phyloP scores from a whole-genome alignment of 768 basidiomycete genomes.

The Hemileccinum rubropunctum region DNA sequence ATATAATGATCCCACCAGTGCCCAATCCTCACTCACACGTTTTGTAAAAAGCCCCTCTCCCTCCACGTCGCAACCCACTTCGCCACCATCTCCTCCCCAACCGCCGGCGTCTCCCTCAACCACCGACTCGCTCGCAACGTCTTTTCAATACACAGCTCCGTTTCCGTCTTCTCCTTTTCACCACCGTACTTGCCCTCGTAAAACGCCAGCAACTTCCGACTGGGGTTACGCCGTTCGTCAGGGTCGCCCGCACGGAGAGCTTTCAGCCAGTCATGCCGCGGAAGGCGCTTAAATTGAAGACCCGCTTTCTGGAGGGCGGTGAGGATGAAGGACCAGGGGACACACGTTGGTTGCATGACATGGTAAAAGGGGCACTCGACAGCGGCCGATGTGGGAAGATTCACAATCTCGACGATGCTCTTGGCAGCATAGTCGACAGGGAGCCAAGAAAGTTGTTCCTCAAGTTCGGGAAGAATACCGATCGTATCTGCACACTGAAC shows the following conservation, averaged over 20 bases:
- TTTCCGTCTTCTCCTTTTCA: not conserved
- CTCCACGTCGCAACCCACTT: constrained; percentile 46
- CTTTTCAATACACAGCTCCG: constrained; percentile 8
- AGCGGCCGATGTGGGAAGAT: not conserved
- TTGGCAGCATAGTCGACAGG: constrained; percentile 51
- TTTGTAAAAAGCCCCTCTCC: constrained; percentile 32
- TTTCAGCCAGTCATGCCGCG: constrained; percentile 24
- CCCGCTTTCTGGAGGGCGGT: constrained; percentile 34
- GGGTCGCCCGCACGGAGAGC: constrained; percentile 20
- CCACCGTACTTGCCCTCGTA: constrained; percentile 27
- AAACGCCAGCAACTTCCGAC: constrained; percentile 24
- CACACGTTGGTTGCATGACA: constrained; percentile 12
- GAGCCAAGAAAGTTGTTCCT: constrained; percentile 44
- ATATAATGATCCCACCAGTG: no score
- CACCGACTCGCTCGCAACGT: constrained; percentile 16
- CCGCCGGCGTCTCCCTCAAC: constrained; percentile 17
- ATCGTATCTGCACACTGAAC: constrained; percentile 39
- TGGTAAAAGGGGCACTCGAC: constrained; percentile 21
- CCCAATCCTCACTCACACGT: not conserved
- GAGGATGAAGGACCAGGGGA: constrained; percentile 41
- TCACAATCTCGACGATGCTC: constrained; percentile 46
- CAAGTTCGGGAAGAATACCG: constrained; percentile 32
- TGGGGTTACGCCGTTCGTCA: constrained; percentile 24
- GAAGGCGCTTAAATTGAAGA: constrained; percentile 25
- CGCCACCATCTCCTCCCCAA: constrained; percentile 31